These are phyloP conservation scores for Penicillium taxi DNA, from an alignment of 495 filamentous ascomycete species.

Conservation along the genomic window DNA sequence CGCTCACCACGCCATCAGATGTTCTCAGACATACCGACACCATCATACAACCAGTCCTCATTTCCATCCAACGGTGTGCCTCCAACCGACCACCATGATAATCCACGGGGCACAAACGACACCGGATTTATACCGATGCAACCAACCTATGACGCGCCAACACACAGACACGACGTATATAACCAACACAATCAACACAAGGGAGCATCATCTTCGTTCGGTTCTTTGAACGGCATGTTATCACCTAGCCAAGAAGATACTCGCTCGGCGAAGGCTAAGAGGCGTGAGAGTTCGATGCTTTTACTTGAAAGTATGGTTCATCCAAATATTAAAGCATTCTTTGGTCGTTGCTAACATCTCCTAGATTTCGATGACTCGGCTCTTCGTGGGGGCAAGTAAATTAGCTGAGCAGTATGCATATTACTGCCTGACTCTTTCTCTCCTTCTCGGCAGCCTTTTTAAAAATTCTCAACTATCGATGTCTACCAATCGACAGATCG, in stretches of 20 bases:
- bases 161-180: conserved; percentile 20
- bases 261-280: conserved; percentile 41
- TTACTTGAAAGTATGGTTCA: too few species aligned
- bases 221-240: conserved; percentile 36
- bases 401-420: too few species aligned
- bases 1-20: conserved; percentile 60
- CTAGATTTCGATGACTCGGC: conserved; percentile 9
- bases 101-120: conserved; percentile 32
- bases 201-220: conserved; percentile 24
- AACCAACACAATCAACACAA: conserved; percentile 19
- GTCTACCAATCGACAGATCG: conserved; percentile 13
- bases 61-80: conserved; percentile 34
- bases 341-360: not conserved
- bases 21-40: conserved; percentile 62
- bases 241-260: conserved; percentile 29
- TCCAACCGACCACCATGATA: conserved; percentile 14
- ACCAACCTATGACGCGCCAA: conserved; percentile 46
- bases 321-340: too few species aligned
- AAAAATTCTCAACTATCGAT: too few species aligned
- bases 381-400: conserved; percentile 12
- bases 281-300: conserved; percentile 53
- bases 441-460: too few species aligned
- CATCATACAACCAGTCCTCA: conserved; percentile 53
- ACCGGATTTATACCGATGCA: conserved; percentile 57
- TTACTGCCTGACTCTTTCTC: too few species aligned